These are phyloP conservation scores for Nicotiana knightiana DNA, from an alignment of 257 asterid species.

Conservation along the genomic window DNA sequence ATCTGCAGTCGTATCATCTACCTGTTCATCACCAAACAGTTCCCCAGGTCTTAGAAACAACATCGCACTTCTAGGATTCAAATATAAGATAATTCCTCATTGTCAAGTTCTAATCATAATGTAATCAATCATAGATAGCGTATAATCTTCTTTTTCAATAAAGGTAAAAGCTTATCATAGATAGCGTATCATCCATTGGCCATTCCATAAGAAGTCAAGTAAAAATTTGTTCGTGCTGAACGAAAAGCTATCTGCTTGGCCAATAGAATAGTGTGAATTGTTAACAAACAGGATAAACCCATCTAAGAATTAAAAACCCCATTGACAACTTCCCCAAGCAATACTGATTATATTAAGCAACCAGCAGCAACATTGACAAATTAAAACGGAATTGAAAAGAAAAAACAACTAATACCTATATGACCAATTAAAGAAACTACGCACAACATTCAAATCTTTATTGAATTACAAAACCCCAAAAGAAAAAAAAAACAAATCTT, in stretches of 20 bases:
- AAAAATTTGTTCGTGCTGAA: background rate
- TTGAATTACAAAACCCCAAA: background rate
- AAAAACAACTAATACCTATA: background rate
- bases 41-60: background rate
- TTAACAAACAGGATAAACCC: background rate
- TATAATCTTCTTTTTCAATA: background rate
- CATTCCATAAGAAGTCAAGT: background rate
- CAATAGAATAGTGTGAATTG: background rate
- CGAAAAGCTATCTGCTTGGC: background rate
- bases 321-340: background rate
- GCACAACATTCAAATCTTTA: constrained; percentile 10
- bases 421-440: constrained; percentile 1
- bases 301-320: background rate
- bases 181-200: background rate
- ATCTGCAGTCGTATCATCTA: constrained; percentile 84
- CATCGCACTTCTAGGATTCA: background rate
- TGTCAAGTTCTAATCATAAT: background rate
- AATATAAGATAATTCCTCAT: background rate
- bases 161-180: too few species aligned
- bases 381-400: background rate
- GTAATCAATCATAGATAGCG: background rate
- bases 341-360: background rate
- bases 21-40: constrained; percentile 34
- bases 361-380: background rate
- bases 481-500: background rate